Evolutionary conservation across 139 green algal genomes (phyloP).

Genomic region (Micractinium conductrix): DNA sequence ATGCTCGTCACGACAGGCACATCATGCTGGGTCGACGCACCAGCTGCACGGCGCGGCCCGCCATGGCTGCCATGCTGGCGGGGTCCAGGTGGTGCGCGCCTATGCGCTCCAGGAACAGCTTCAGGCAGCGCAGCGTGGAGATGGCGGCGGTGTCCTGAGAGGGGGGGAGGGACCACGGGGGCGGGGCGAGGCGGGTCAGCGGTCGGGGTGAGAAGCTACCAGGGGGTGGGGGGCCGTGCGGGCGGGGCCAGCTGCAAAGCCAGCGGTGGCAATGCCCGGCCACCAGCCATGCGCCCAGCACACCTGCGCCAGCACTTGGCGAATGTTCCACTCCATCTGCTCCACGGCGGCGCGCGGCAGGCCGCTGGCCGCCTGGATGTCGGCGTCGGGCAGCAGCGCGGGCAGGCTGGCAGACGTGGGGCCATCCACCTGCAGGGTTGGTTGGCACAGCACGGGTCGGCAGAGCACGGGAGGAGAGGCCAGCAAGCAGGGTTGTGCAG

Average conservation of each 20-base stretch:
- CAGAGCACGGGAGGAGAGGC: too few species aligned
- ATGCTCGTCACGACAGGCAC: too few species aligned
- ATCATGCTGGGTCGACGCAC: constrained; percentile 1
- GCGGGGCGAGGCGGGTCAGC: constrained; percentile 53
- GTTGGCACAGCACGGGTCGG: neutral
- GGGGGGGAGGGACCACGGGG: neutral
- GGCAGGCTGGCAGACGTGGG: neutral
- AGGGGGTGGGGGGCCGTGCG: too few species aligned
- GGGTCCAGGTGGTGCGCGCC: neutral
- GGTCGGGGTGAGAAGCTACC: constrained; percentile 37
- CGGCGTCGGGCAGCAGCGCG: neutral
- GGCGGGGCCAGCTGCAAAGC: too few species aligned
- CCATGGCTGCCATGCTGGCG: constrained; percentile 19
- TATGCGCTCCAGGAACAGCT: constrained; percentile 83
- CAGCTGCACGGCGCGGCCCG: neutral
- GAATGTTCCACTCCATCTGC: constrained; percentile 79
- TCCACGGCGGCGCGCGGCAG: constrained; percentile 49
- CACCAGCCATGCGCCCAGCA: too few species aligned
- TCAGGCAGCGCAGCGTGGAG: constrained; percentile 56
- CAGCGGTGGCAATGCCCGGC: too few species aligned
- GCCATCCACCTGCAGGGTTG: constrained; percentile 29
- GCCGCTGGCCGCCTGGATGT: constrained; percentile 9
- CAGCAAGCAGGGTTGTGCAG: too few species aligned
- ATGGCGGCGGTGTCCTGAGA: constrained; percentile 39
- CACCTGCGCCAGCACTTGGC: constrained; percentile 29